Conservation (phyloP, 768 basidiomycete genomes). For the Trametopsis cervina region DNA sequence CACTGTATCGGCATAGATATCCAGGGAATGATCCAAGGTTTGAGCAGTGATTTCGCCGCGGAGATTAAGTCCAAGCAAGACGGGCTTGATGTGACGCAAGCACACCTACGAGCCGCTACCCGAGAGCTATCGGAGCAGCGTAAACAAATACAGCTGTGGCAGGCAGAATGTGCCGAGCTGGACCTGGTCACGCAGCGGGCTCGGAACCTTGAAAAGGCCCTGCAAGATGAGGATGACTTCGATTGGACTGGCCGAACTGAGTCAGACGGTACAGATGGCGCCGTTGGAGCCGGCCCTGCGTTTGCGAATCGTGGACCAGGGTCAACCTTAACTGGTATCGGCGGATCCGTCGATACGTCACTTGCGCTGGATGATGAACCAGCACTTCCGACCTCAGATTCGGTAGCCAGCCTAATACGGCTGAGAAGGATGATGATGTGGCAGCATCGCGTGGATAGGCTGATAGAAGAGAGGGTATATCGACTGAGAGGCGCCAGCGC, state of each 20-base stretch:
- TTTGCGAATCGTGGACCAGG: slow-evolving; percentile 65
- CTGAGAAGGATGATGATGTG: slow-evolving; percentile 75
- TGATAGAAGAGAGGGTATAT: slow-evolving; percentile 65
- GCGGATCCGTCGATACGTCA: slow-evolving; percentile 56
- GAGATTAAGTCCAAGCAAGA: slow-evolving; percentile 89
- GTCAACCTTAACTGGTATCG: slow-evolving; percentile 61
- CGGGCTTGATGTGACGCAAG: slow-evolving; percentile 79
- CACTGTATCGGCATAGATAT: slow-evolving; percentile 49
- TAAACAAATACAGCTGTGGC: slow-evolving; percentile 74
- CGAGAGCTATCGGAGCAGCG: slow-evolving; percentile 88
- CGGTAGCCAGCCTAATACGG: slow-evolving; percentile 54
- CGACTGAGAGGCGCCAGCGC: slow-evolving; percentile 72
- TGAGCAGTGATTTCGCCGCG: slow-evolving; percentile 70
- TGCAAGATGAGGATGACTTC: slow-evolving; percentile 71
- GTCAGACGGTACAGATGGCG: slow-evolving; percentile 33
- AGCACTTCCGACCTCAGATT: slow-evolving; percentile 54
- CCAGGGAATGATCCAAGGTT: slow-evolving; percentile 73
- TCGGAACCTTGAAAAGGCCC: slow-evolving; percentile 76
- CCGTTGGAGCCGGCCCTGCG: slow-evolving; percentile 42
- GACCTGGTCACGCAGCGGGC: slow-evolving; percentile 78
- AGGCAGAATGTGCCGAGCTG: slow-evolving; percentile 64
- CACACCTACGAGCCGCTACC: slow-evolving; percentile 82
- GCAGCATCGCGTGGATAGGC: slow-evolving; percentile 71
- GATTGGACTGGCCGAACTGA: slow-evolving; percentile 82
- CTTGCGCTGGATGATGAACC: slow-evolving; percentile 68